phyloP scores from a whole-genome alignment of 495 filamentous ascomycete genomes.

The Astrocystis sublimbata region DNA sequence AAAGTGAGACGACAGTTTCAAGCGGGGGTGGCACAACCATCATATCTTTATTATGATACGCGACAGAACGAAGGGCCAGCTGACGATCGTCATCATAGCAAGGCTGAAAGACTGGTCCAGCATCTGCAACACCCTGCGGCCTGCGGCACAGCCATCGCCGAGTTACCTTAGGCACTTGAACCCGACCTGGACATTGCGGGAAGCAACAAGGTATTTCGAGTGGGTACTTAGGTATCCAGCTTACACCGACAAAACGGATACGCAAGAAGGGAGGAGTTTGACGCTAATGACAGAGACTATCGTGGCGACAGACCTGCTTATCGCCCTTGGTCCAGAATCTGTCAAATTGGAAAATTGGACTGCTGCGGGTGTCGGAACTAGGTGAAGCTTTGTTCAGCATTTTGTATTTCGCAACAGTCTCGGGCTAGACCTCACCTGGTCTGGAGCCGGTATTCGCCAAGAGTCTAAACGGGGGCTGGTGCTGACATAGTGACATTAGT shows the following conservation, averaged over 20 bases:
- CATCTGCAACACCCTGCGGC: no score
- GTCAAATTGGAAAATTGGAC: background rate
- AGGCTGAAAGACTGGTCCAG: background rate
- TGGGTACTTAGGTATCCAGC: no score
- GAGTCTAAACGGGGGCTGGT: background rate
- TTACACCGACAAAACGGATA: no score
- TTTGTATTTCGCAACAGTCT: background rate
- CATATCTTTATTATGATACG: background rate
- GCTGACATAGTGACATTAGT: background rate
- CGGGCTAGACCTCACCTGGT: background rate
- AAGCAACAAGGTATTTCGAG: no score
- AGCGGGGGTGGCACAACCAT: background rate
- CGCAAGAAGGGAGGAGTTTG: no score
- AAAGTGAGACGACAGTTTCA: background rate
- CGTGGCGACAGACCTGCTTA: no score
- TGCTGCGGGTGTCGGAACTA: background rate
- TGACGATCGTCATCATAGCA: conserved; percentile 6
- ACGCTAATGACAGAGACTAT: background rate
- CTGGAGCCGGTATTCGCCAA: background rate
- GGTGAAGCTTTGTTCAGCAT: background rate
- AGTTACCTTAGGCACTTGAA: background rate
- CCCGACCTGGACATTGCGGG: background rate
- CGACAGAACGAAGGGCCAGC: background rate
- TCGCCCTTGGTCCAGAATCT: no score
- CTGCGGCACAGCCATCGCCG: background rate